phyloP scores from a whole-genome alignment of 768 basidiomycete genomes.

The Chalciporus piperatus region DNA sequence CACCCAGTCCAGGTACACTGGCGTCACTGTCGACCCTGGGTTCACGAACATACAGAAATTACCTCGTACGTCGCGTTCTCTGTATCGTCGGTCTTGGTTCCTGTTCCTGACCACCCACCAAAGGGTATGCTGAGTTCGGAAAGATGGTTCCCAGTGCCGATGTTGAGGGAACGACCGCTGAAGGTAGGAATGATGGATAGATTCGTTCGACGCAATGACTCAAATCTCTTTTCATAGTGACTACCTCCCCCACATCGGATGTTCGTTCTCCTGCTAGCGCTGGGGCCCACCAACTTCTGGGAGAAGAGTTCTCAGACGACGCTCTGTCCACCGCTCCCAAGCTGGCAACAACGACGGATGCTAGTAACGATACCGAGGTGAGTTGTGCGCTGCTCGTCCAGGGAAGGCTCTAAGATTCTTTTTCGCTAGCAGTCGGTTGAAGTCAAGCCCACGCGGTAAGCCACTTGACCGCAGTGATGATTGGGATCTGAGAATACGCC shows the following conservation, averaged over 20 bases:
- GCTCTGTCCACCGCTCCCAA: constrained; percentile 59
- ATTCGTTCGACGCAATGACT: constrained; percentile 2
- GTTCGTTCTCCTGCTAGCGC: constrained; percentile 1
- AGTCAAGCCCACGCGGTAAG: constrained; percentile 50
- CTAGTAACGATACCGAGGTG: not conserved
- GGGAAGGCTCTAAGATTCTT: too few species aligned
- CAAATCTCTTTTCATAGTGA: constrained; percentile 1
- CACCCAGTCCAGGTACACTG: constrained; percentile 54
- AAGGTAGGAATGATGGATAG: constrained; percentile 8
- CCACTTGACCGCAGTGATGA: constrained; percentile 8
- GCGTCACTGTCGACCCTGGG: constrained; percentile 74
- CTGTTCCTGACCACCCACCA: not conserved
- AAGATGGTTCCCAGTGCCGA: constrained; percentile 33
- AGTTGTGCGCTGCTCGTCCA: not conserved
- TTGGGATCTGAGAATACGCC: constrained; percentile 1
- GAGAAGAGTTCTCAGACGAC: constrained; percentile 49
- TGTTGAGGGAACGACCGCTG: constrained; percentile 27
- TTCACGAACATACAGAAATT: constrained; percentile 72
- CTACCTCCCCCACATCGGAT: constrained; percentile 6
- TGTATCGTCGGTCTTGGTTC: not conserved
- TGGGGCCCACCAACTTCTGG: constrained; percentile 10
- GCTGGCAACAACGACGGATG: constrained; percentile 10
- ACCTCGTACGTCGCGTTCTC: constrained; percentile 48
- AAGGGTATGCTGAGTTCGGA: constrained; percentile 74
- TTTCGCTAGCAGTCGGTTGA: not conserved